Evolutionary conservation across 805 yeast genomes (phyloP).

Genomic region (Priceomyces carsonii): DNA sequence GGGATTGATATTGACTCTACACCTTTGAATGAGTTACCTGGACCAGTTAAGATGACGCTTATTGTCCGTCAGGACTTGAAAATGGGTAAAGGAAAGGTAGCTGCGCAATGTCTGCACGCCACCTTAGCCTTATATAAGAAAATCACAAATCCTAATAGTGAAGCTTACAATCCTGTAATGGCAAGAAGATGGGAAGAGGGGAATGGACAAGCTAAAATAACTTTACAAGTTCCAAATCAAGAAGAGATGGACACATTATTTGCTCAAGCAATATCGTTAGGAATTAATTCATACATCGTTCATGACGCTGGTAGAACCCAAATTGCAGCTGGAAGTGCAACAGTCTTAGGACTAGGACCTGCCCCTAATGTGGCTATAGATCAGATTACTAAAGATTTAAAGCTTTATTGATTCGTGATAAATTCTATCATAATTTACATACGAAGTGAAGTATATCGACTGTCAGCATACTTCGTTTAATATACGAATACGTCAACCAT

Average conservation of each 20-base stretch:
- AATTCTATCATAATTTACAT: no score
- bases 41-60: constrained; percentile 84
- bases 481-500: no score
- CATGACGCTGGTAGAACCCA: constrained; percentile 98
- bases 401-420: constrained; percentile 71
- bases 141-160: constrained; percentile 53
- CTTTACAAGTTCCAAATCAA: constrained; percentile 69
- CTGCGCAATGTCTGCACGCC: constrained; percentile 99
- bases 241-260: constrained; percentile 75
- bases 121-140: constrained; percentile 83
- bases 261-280: constrained; percentile 78
- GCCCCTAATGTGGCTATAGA: constrained; percentile 85
- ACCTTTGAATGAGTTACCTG: constrained; percentile 64
- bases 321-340: constrained; percentile 92
- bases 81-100: constrained; percentile 94
- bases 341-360: constrained; percentile 96
- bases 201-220: constrained; percentile 91
- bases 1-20: constrained; percentile 58
- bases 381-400: constrained; percentile 76
- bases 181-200: constrained; percentile 72
- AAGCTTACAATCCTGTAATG: constrained; percentile 60
- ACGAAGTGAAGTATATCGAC: no score
- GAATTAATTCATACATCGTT: constrained; percentile 76
- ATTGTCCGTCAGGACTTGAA: constrained; percentile 84
- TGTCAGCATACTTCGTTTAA: no score